A percentile compares a stretch with the other conserved stretches of the same genome.
phyloP scores from a whole-genome alignment of 2,329 filamentous ascomycete genomes.

The Dothidotthia symphoricarpi region DNA sequence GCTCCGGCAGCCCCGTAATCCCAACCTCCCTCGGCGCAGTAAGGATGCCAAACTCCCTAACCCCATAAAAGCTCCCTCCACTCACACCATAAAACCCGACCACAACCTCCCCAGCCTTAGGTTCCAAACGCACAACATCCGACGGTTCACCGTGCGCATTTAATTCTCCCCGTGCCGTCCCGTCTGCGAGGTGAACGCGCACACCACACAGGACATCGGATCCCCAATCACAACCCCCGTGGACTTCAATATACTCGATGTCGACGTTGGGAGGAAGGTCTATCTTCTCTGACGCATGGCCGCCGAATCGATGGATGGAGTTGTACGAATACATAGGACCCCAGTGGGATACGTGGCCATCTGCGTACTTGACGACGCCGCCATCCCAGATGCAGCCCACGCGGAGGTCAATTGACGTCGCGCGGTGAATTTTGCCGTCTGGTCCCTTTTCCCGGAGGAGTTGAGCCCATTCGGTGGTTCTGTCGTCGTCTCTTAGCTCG shows the following conservation, averaged over 20 bases:
- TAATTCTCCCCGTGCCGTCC: slow-evolving; percentile 31
- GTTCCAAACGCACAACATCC: slow-evolving; percentile 29
- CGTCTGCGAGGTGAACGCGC: slow-evolving; percentile 32
- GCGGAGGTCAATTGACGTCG: slow-evolving; percentile 47
- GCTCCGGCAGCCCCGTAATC: slow-evolving; percentile 43
- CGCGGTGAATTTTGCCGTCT: slow-evolving; percentile 40
- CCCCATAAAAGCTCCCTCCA: slow-evolving; percentile 18
- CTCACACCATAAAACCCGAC: slow-evolving; percentile 51
- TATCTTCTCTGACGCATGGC: slow-evolving; percentile 31
- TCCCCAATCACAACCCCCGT: background rate
- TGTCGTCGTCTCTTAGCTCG: background rate
- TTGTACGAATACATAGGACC: slow-evolving; percentile 31
- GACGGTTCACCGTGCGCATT: slow-evolving; percentile 14
- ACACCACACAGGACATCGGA: slow-evolving; percentile 25
- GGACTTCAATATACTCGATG: slow-evolving; percentile 37
- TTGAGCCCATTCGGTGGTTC: slow-evolving; percentile 21
- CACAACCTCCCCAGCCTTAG: slow-evolving; percentile 41
- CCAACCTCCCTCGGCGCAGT: slow-evolving; percentile 44
- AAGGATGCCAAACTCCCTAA: slow-evolving; percentile 50
- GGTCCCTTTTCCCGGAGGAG: slow-evolving; percentile 16
- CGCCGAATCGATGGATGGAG: slow-evolving; percentile 34
- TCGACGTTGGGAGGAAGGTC: slow-evolving; percentile 25
- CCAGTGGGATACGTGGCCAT: slow-evolving; percentile 47
- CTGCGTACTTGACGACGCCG: slow-evolving; percentile 47
- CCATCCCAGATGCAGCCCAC: slow-evolving; percentile 49